Conservation (phyloP, 805 yeast genomes). For the Starmerella apis region DNA sequence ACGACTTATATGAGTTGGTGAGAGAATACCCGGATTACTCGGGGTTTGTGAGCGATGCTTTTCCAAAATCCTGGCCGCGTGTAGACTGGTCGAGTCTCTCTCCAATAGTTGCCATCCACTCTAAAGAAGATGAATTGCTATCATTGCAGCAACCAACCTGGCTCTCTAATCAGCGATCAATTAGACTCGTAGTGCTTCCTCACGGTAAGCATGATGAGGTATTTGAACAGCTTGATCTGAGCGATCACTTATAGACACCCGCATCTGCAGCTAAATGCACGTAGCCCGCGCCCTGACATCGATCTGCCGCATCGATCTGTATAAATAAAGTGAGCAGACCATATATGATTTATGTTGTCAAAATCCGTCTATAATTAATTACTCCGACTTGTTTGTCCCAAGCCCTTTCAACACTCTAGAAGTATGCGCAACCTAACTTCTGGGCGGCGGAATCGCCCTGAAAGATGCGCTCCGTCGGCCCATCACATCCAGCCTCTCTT, state of each 20-base stretch:
- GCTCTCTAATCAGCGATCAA: constrained; percentile 6
- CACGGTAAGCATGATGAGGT: constrained; percentile 54
- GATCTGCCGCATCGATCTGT: background rate
- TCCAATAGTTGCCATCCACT: constrained; percentile 36
- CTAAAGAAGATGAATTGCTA: constrained; percentile 57
- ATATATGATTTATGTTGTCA: too few relatives aligned
- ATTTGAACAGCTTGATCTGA: constrained; percentile 31
- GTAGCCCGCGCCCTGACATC: background rate
- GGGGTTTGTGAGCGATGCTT: constrained; percentile 51
- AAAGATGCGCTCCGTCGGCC: too few relatives aligned
- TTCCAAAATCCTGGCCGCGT: constrained; percentile 32
- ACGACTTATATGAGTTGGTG: constrained; percentile 41
- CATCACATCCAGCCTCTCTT: too few relatives aligned
- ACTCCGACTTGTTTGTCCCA: too few relatives aligned
- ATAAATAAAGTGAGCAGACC: too few relatives aligned
- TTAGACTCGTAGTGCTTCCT: constrained; percentile 12
- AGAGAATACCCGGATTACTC: constrained; percentile 53
- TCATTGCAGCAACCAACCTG: constrained; percentile 39
- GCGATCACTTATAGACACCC: background rate
- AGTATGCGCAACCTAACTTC: too few relatives aligned
- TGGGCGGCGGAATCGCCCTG: too few relatives aligned
- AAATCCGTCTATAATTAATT: too few relatives aligned
- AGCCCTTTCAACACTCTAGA: too few relatives aligned
- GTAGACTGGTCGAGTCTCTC: constrained; percentile 18
- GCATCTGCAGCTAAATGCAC: constrained; percentile 1